Conservation (phyloP, 345 rosid species). For the Eutrema heterophyllum region DNA sequence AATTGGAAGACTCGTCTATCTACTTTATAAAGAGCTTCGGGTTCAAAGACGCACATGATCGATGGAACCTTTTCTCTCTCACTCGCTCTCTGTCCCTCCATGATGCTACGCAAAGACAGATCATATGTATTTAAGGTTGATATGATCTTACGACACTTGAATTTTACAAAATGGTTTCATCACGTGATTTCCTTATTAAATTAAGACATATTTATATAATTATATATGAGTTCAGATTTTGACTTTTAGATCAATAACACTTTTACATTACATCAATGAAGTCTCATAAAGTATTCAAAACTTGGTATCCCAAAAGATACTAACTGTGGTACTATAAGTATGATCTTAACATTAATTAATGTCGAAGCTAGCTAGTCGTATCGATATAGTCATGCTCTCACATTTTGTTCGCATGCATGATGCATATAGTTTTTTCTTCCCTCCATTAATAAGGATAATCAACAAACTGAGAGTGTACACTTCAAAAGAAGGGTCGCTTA, state of each 20-base stretch:
- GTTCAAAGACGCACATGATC: slow-evolving; percentile 21
- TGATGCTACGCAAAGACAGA: slow-evolving; percentile 21
- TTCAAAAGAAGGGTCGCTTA: too few relatives aligned
- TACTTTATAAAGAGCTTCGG: not conserved
- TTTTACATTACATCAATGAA: not conserved
- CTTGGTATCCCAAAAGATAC: not conserved
- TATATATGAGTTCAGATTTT: not conserved
- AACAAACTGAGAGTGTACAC: too few relatives aligned
- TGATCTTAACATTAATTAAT: not conserved
- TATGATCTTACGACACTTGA: slow-evolving; percentile 23
- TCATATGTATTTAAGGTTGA: slow-evolving; percentile 5
- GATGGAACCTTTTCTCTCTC: not conserved
- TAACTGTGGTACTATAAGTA: not conserved
- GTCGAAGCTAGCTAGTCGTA: not conserved
- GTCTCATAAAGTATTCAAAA: not conserved
- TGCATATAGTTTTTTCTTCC: too few relatives aligned
- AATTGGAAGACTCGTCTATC: not conserved
- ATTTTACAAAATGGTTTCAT: slow-evolving; percentile 4
- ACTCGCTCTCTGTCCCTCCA: not conserved
- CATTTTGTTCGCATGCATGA: not conserved
- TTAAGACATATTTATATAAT: not conserved
- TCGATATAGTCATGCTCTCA: not conserved
- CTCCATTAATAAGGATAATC: too few relatives aligned
- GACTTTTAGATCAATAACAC: not conserved
- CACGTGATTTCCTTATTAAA: slow-evolving; percentile 11